phyloP scores from a whole-genome alignment of 805 yeast genomes.

The Cyberlindnera maritima region DNA sequence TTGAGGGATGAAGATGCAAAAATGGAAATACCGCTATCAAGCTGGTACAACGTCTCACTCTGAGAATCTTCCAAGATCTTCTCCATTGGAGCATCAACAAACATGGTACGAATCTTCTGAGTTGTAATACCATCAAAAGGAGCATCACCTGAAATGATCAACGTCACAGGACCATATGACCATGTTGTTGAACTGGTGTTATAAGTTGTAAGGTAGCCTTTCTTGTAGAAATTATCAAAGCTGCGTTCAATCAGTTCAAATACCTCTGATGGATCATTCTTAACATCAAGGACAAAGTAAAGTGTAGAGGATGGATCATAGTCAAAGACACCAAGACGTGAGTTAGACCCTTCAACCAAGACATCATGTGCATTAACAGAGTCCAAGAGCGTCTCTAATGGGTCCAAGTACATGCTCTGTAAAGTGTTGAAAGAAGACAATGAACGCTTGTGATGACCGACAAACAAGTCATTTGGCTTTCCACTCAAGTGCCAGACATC shows the following conservation, averaged over 20 bases:
- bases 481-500: constrained; percentile 51
- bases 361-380: constrained; percentile 34
- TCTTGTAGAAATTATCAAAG: constrained; percentile 45
- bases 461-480: constrained; percentile 40
- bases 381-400: constrained; percentile 46
- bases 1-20: constrained; percentile 44
- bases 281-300: constrained; percentile 62
- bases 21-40: constrained; percentile 25
- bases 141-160: constrained; percentile 64
- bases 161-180: constrained; percentile 53
- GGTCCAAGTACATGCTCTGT: constrained; percentile 48
- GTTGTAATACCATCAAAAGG: constrained; percentile 41
- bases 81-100: constrained; percentile 44
- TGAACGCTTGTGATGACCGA: constrained; percentile 57
- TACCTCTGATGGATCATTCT: constrained; percentile 45
- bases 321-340: constrained; percentile 24
- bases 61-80: neutral
- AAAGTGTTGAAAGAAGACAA: constrained; percentile 45
- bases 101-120: constrained; percentile 12
- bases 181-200: constrained; percentile 34
- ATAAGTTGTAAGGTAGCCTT: constrained; percentile 49
- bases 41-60: constrained; percentile 11
- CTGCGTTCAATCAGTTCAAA: constrained; percentile 44
- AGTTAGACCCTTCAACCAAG: neutral
- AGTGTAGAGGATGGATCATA: constrained; percentile 48